phyloP scores from a whole-genome alignment of 345 rosid species.

The Arabis alpina region DNA sequence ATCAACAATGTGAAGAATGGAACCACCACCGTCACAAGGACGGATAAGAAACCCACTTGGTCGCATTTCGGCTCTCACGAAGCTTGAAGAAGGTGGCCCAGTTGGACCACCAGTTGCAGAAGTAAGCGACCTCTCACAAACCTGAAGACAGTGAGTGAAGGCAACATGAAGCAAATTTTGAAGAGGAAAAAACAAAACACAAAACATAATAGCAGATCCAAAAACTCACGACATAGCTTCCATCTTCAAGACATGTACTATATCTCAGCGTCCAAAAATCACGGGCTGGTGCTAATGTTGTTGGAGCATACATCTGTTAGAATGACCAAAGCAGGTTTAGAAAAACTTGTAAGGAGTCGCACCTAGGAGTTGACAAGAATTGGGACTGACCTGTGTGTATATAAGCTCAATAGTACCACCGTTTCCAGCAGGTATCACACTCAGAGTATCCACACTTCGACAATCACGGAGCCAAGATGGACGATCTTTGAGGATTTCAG shows the following conservation, averaged over 20 bases:
- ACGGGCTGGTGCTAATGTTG: slow-evolving; percentile 91
- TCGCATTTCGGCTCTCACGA: slow-evolving; percentile 86
- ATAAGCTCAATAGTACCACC: slow-evolving; percentile 90
- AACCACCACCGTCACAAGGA: slow-evolving; percentile 95
- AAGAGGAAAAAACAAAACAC: neutral
- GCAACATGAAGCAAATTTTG: neutral
- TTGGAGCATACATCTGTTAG: slow-evolving; percentile 83
- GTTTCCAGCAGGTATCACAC: slow-evolving; percentile 80
- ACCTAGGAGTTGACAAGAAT: slow-evolving; percentile 3
- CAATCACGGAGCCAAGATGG: slow-evolving; percentile 95
- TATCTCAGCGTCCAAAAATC: slow-evolving; percentile 97
- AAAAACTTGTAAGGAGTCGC: neutral
- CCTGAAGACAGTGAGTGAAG: slow-evolving; percentile 49
- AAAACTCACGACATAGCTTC: slow-evolving; percentile 76
- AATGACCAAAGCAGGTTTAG: neutral
- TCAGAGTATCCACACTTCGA: slow-evolving; percentile 72
- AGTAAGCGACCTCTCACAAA: slow-evolving; percentile 92
- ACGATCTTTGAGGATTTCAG: slow-evolving; percentile 97
- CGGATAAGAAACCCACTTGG: slow-evolving; percentile 94
- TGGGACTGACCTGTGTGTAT: slow-evolving; percentile 72
- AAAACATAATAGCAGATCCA: neutral
- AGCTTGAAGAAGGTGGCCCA: slow-evolving; percentile 78
- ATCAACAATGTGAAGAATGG: slow-evolving; percentile 94
- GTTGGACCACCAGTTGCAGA: slow-evolving; percentile 78
- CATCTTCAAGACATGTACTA: slow-evolving; percentile 88